Conservation (phyloP, 2,329 filamentous ascomycete species). For the Penicillium sp. region DNA sequence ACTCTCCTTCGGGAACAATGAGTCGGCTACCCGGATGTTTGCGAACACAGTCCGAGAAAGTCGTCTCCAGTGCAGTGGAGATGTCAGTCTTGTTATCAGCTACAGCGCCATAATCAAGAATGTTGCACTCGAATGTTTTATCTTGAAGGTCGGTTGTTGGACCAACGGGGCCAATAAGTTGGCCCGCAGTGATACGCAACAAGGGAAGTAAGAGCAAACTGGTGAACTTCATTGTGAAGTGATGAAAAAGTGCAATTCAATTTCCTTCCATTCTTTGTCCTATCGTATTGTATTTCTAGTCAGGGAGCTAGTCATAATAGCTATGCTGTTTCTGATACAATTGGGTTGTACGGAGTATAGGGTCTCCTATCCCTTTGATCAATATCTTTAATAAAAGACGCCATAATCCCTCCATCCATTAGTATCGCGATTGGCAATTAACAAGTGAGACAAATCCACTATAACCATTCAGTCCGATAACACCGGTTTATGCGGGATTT, state of each 20-base stretch:
- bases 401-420: not conserved
- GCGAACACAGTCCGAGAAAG: constrained; percentile 20
- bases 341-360: not conserved
- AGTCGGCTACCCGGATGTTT: constrained; percentile 25
- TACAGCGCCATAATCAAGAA: constrained; percentile 13
- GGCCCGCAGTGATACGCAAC: constrained; percentile 1
- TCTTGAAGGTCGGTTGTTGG: constrained; percentile 9
- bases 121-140: constrained; percentile 13
- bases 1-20: constrained; percentile 29
- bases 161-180: constrained; percentile 14
- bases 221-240: not conserved
- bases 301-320: not conserved
- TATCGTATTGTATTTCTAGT: not conserved
- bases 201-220: not conserved
- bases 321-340: not conserved
- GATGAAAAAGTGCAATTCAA: not conserved
- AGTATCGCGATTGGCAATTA: not conserved
- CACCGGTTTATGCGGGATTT: not conserved
- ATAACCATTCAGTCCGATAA: not conserved
- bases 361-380: not conserved
- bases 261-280: not conserved
- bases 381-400: not conserved
- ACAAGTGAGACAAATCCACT: not conserved
- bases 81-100: constrained; percentile 15
- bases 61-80: constrained; percentile 14